Evolutionary conservation across 306 rosid species (phyloP), one percentile per base, ranked within the genome.

Genomic region (Amphicarpaea edgeworthii): DNA sequence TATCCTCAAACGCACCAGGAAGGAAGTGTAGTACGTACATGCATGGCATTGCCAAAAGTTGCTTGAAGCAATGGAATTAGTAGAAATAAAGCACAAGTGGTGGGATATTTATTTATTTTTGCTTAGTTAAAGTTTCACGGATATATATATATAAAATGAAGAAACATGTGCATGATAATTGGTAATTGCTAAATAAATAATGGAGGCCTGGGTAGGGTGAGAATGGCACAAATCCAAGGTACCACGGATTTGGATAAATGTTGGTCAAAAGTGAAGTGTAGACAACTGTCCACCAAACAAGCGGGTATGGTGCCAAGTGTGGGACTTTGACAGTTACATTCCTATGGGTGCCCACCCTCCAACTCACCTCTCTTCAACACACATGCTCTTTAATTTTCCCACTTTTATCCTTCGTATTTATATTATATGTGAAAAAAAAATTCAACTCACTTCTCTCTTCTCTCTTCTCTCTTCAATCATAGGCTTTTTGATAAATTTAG

Each of bases 261-360:
- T 78, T 17, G 16, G 77, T 53, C 61, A 83, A 83, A 83, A 75
- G 59, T 3, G 42, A 12, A 77, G 76, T 47, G 60, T 21, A 59
- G 88, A 78, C 82, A 73, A 42, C 30, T 77, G 47, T 77, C 92
- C 87, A 83, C 87, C 83, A 81, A 81, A 83, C 90, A 90, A 76
- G 79, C 37, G 32, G 34, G 85, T 75, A 68, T 68, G 79, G 75
- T 76, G 41, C 19, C 6, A 23, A 17, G 79, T 51, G 83, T 65
- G 61, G 87, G 87, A 45, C 86, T 75, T 46, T 77, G 82, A 86
- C 70, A 79, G 64, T 64, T 83, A 68, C 85, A 83, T 87, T 85
- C 76, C 82, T 50, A 78, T 34, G 62, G 47, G 20, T 70, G 3
- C 62, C 60, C 59, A 47, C 42, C 57, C 42, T 26, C 73, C 59